Base-by-base conservation (phyloP, 1,139 yeast genomes). In the Debaryomyces nepalensis region DNA sequence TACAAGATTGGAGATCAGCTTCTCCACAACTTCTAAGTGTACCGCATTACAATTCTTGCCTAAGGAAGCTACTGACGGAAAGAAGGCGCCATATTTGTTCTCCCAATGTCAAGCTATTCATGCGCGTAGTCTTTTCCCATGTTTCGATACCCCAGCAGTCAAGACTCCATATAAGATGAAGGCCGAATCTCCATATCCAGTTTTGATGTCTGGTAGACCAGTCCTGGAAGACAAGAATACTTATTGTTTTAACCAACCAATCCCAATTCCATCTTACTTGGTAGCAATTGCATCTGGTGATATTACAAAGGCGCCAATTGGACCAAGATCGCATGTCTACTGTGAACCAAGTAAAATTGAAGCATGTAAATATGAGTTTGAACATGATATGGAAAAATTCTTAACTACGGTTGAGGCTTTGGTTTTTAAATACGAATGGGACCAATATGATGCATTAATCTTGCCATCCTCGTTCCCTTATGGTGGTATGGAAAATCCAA, bases 401-500 rank as follows among this genome's bases (percentile, higher is more conserved):
- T 82, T 90, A 50, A 66, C 79, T 54, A 77, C 87, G n/a, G 96
- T 96, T 4, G 96, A 87, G 59, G 66, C 74, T 30, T 73, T 90
- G 44, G 82, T 88, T n/a, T 88, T 84, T 59, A 79, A 81, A 2
- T 90, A 90, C 62, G 95, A 87, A 58, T 90, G 97, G 96, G 77
- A 80, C 47, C 82, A 82, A 36, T 90, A 86, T 64, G 93, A 89
- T 58, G 87, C 89, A 16, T 71, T 90, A 41, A 82, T 90, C 29
- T 76, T 89, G 49, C 96, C 96, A 3, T 77, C 81, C 42, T 79
- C 91, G 4, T 89, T 88, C 77, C 97, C 97, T 2, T 90, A 88
- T 57, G 97, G 97, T 47, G 97, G 97, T 42, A 90, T 90, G 97
- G 97, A 90, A 66, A 87, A 88, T 59, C 96, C 96, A 42, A 88